phyloP scores from a whole-genome alignment of 2,329 filamentous ascomycete genomes.

The Pleomassaria siparia region DNA sequence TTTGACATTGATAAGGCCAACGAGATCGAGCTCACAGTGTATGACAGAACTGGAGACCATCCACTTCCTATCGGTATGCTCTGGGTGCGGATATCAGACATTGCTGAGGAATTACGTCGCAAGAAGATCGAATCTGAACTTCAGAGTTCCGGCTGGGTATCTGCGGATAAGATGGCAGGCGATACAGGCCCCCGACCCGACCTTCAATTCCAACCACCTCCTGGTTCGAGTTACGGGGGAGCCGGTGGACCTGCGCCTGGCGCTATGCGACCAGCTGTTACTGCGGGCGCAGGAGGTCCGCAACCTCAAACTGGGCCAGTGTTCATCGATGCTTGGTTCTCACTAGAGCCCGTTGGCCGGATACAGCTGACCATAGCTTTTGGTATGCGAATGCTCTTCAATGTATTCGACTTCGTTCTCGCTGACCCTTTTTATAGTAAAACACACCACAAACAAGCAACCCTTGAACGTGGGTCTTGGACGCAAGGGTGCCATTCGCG shows the following conservation, averaged over 20 bases:
- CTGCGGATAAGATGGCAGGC: slow-evolving; percentile 88
- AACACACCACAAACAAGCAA: slow-evolving; percentile 80
- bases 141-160: slow-evolving; percentile 93
- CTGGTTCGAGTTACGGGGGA: slow-evolving; percentile 44
- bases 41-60: slow-evolving; percentile 88
- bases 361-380: slow-evolving; percentile 93
- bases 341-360: slow-evolving; percentile 87
- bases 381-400: slow-evolving; percentile 44
- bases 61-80: slow-evolving; percentile 91
- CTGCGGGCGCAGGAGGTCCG: slow-evolving; percentile 37
- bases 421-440: slow-evolving; percentile 56
- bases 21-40: slow-evolving; percentile 95
- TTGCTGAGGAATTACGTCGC: slow-evolving; percentile 93
- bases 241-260: slow-evolving; percentile 42
- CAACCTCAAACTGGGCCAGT: slow-evolving; percentile 56
- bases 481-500: slow-evolving; percentile 92
- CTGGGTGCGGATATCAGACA: slow-evolving; percentile 96
- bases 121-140: slow-evolving; percentile 98
- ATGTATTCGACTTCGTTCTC: background rate
- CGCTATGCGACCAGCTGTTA: slow-evolving; percentile 40
- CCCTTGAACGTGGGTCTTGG: slow-evolving; percentile 87
- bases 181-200: slow-evolving; percentile 55
- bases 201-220: slow-evolving; percentile 56
- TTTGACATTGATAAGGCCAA: slow-evolving; percentile 98
- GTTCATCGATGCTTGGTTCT: slow-evolving; percentile 92